Evolutionary conservation across 2,329 filamentous ascomycete species (phyloP), one percentile per base, ranked within the genome.

Genomic region (Sclerotinia borealis): DNA sequence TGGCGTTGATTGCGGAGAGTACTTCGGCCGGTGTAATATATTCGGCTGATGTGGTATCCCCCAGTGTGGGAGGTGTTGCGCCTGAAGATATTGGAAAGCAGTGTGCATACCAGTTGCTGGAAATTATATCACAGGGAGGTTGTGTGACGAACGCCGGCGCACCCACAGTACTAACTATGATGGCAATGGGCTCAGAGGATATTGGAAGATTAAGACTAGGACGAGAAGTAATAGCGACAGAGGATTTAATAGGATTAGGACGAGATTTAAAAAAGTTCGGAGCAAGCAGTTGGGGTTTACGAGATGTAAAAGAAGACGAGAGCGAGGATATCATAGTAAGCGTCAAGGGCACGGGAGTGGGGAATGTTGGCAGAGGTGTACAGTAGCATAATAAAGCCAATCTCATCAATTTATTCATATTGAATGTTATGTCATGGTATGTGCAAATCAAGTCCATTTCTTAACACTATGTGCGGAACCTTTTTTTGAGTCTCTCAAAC

Each of bases 131-230:
- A 59, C 84, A 88, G 70, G 93, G 93, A 13, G 95, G 95, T 1
- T 96, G 92, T 74, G 90, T 91, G 3, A 88, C 87, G 60, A 81
- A 81, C 17, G 83, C 89, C 3, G 90, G 91, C 2, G 87, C 88
- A 6, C 81, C 85, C 3, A 93, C 89, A 0, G 83, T 96, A 68
- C 76, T 99, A 60, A 90, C 88, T 22, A 80, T 99, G 67, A 99
- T 99, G 95, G 92, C 93, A 39, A 98, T 99, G 95, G 95, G 95
- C 0, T 91, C 90, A 1, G 95, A 98, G 75, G 95, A 99, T 76
- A 92, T 99, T 17, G 95, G 95, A 5, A 84, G 95, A 64, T 76
- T 99, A 68, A 85, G 91, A 67, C 75, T 99, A 64, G 92, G 93
- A 37, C 87, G 86, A 70, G 90, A 93, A 52, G 86, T 97, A 0